Conservation (phyloP, 2,329 filamentous ascomycete species). For the Cladophialophora yegresii region DNA sequence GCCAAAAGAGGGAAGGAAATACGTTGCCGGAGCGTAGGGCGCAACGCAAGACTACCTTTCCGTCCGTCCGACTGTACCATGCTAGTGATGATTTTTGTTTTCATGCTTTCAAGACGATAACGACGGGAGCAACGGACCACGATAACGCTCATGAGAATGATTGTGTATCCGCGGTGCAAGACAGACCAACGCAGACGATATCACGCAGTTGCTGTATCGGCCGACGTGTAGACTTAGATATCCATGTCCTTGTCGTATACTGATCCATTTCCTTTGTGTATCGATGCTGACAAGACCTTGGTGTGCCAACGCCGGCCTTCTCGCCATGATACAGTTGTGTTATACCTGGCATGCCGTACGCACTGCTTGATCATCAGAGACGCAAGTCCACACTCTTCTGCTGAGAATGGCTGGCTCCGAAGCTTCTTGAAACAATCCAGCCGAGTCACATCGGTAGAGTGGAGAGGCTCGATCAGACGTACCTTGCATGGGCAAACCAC, state of each 20-base stretch:
- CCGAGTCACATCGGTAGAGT: neutral
- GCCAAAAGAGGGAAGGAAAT: constrained; percentile 11
- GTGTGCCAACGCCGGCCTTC: neutral
- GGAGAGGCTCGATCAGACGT: neutral
- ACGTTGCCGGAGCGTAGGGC: constrained; percentile 18
- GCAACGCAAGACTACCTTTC: constrained; percentile 15
- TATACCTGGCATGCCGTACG: neutral
- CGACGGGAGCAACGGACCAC: constrained; percentile 2
- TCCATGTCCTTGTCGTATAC: neutral
- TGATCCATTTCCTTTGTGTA: neutral
- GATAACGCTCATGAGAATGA: constrained; percentile 6
- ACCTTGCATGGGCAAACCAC: neutral
- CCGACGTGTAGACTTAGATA: neutral
- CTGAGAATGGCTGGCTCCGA: neutral
- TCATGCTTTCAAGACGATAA: constrained; percentile 12
- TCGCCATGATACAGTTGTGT: neutral
- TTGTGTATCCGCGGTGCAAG: constrained; percentile 1
- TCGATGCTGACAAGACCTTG: neutral
- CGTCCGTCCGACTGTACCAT: constrained; percentile 10
- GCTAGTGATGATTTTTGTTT: constrained; percentile 17
- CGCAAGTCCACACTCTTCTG: too few species aligned
- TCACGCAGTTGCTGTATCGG: neutral
- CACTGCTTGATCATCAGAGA: neutral
- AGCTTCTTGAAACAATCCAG: neutral
- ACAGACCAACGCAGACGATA: constrained; percentile 5